phyloP scores from a whole-genome alignment of 768 basidiomycete species.

The Krasilnikovozyma curviuscula region DNA sequence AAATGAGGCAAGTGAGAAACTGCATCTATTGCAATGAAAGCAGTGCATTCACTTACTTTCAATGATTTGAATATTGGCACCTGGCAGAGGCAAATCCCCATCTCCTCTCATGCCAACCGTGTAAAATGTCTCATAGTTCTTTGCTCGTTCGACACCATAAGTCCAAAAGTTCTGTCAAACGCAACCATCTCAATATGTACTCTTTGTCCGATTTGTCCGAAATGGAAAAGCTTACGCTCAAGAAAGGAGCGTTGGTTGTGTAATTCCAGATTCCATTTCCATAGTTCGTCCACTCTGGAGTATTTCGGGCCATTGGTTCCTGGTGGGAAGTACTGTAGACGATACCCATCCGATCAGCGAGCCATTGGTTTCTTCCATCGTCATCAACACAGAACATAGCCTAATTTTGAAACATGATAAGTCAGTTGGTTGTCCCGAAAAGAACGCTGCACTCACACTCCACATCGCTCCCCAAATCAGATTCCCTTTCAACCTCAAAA shows the following conservation, averaged over 20 bases:
- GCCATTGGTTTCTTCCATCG: conserved; percentile 40
- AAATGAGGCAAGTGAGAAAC: conserved; percentile 36
- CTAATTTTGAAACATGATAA: background rate
- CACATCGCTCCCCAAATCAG: conserved; percentile 44
- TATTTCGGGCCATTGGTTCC: conserved; percentile 56
- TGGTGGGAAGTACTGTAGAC: conserved; percentile 56
- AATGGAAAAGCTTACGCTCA: conserved; percentile 28
- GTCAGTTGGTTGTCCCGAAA: background rate
- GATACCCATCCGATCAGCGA: conserved; percentile 44
- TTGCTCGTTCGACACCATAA: conserved; percentile 40
- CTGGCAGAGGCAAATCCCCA: conserved; percentile 14
- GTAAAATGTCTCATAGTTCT: conserved; percentile 42
- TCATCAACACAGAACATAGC: conserved; percentile 22
- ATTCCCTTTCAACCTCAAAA: conserved; percentile 49
- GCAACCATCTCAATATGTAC: background rate
- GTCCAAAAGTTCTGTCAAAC: conserved; percentile 35
- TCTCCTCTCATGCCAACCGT: conserved; percentile 33
- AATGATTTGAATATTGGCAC: conserved; percentile 18
- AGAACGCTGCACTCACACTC: conserved; percentile 14
- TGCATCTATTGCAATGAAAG: conserved; percentile 36
- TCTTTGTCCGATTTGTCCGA: background rate
- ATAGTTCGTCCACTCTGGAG: conserved; percentile 45
- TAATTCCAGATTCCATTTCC: conserved; percentile 47
- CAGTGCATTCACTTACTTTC: conserved; percentile 17
- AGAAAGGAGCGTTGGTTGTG: conserved; percentile 34